Evolutionary conservation across 2,329 filamentous ascomycete species (phyloP).

Genomic region (Alternaria ethzedia): DNA sequence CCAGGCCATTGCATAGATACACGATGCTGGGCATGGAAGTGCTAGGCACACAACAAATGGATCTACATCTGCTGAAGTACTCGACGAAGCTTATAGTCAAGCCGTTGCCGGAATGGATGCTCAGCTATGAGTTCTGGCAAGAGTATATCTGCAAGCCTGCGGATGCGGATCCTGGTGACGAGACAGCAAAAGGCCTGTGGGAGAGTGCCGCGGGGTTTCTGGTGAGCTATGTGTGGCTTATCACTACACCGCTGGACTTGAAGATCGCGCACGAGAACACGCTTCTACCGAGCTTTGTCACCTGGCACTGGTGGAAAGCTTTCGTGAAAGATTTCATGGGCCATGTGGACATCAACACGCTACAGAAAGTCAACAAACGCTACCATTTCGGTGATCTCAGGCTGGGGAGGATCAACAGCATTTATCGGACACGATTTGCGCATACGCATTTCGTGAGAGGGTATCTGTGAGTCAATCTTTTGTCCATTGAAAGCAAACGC

Average conservation of each 20-base stretch:
- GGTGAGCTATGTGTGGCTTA: constrained; percentile 45
- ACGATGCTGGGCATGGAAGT: constrained; percentile 43
- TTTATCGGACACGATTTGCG: constrained; percentile 43
- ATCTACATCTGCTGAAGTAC: constrained; percentile 45
- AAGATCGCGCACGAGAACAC: constrained; percentile 39
- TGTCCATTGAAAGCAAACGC: neutral
- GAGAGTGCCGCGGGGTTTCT: constrained; percentile 39
- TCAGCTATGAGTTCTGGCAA: constrained; percentile 41
- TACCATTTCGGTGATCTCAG: constrained; percentile 47
- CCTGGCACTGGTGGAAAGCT: constrained; percentile 44
- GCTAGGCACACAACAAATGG: constrained; percentile 43
- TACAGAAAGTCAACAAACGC: constrained; percentile 46
- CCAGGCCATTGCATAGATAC: constrained; percentile 44
- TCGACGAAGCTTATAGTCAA: constrained; percentile 41
- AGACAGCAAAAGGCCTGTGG: neutral
- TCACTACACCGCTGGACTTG: constrained; percentile 42
- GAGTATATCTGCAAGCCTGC: constrained; percentile 22
- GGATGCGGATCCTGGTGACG: constrained; percentile 23
- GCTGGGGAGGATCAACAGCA: constrained; percentile 44
- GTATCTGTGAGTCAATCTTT: constrained; percentile 28
- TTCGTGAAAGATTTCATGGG: constrained; percentile 37
- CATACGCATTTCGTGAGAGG: constrained; percentile 46
- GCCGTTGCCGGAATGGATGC: constrained; percentile 42
- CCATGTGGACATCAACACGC: constrained; percentile 37
- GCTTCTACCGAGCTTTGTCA: constrained; percentile 38